phyloP scores from a whole-genome alignment of 257 asterid genomes.

The Solanum infundibuliforme region DNA sequence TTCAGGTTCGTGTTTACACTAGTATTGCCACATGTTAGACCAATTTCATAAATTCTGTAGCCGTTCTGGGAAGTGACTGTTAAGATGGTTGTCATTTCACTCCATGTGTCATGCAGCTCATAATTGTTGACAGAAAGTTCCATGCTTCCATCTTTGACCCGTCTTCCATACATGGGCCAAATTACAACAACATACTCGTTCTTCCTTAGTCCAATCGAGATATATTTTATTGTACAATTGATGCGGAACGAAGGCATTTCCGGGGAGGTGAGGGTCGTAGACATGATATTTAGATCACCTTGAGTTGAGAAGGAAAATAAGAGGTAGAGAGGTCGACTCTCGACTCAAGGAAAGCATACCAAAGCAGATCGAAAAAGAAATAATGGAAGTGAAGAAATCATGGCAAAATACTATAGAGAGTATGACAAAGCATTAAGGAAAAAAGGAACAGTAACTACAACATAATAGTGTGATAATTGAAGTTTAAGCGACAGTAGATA shows the following conservation, averaged over 20 bases:
- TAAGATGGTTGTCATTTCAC: background rate
- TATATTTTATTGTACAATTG: no score
- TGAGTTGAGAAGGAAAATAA: no score
- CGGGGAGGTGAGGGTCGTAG: no score
- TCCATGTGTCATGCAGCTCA: background rate
- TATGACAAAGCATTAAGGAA: background rate
- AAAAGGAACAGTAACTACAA: background rate
- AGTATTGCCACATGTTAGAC: background rate
- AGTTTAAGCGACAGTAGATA: background rate
- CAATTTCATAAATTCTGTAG: background rate
- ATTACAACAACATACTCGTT: background rate
- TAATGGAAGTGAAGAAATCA: background rate
- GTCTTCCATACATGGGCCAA: background rate
- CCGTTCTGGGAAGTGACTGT: background rate
- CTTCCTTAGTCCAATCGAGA: no score
- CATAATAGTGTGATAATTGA: background rate
- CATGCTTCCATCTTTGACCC: background rate
- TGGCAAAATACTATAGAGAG: background rate
- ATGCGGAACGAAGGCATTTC: no score
- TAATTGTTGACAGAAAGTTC: background rate
- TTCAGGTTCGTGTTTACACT: slow-evolving; percentile 38
- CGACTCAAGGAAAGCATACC: background rate
- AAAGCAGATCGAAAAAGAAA: background rate
- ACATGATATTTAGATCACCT: no score
- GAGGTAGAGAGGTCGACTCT: background rate